These are phyloP conservation scores for Picea mariana DNA, from an alignment of 83 land plant species.

Conservation along the genomic window DNA sequence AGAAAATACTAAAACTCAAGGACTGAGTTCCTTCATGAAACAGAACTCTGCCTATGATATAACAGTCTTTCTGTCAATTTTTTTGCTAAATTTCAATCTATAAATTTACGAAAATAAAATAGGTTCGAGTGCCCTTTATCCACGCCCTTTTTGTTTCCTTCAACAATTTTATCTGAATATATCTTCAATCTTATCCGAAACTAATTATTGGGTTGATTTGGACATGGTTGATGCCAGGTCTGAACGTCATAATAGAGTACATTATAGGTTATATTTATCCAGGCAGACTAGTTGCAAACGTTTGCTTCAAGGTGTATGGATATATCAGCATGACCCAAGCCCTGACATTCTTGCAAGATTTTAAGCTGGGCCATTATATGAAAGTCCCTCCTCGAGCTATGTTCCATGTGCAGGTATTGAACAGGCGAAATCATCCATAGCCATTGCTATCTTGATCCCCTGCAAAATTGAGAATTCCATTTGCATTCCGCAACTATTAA, in stretches of 20 bases:
- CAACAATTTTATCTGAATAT: no score
- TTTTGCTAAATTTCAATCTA: neutral
- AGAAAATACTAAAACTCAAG: no score
- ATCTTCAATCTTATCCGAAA: no score
- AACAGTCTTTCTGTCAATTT: neutral
- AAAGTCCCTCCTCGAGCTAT: conserved; percentile 64
- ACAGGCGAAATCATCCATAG: no score
- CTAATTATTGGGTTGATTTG: no score
- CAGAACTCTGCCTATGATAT: neutral
- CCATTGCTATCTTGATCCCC: neutral
- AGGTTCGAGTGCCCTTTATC: no score
- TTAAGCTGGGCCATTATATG: conserved; percentile 73
- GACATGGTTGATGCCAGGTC: conserved; percentile 40
- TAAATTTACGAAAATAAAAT: neutral
- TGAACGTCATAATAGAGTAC: conserved; percentile 60
- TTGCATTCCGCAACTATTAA: neutral
- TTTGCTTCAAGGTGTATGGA: conserved; percentile 63
- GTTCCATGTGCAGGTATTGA: conserved; percentile 53
- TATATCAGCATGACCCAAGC: conserved; percentile 68
- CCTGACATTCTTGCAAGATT: conserved; percentile 45
- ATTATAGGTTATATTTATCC: conserved; percentile 47
- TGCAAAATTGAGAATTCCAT: neutral
- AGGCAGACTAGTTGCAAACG: conserved; percentile 54
- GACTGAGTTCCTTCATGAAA: neutral
- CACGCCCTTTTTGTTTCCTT: no score